These are phyloP conservation scores for Cordyceps sp. DNA, from an alignment of 2,329 filamentous ascomycete genomes.

Conservation along the genomic window DNA sequence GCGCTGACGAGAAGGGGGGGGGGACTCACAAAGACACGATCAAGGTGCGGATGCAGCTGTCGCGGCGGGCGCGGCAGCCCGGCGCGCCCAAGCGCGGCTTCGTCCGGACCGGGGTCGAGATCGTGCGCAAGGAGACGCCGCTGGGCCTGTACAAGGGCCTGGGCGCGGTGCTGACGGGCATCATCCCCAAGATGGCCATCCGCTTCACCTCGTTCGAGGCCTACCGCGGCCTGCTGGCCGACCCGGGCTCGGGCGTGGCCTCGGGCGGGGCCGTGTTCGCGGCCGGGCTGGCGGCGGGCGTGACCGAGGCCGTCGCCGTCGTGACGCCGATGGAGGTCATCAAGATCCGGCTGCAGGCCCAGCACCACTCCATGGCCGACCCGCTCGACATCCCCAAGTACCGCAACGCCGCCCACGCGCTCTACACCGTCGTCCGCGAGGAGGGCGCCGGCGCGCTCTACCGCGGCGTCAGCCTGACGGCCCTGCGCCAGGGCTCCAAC, in stretches of 20 bases:
- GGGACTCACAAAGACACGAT: slow-evolving; percentile 94
- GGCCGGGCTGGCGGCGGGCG: slow-evolving; percentile 77
- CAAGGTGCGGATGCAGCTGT: slow-evolving; percentile 99
- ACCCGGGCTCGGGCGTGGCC: slow-evolving; percentile 49
- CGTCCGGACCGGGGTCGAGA: slow-evolving; percentile 68
- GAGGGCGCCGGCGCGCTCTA: slow-evolving; percentile 81
- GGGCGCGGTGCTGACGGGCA: slow-evolving; percentile 90
- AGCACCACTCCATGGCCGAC: slow-evolving; percentile 96
- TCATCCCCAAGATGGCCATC: slow-evolving; percentile 98
- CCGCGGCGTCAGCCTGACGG: slow-evolving; percentile 84
- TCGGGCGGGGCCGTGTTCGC: slow-evolving; percentile 52
- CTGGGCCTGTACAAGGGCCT: slow-evolving; percentile 93
- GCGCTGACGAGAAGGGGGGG: no score
- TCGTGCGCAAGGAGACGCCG: slow-evolving; percentile 78
- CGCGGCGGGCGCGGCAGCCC: slow-evolving; percentile 63
- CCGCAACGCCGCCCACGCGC: slow-evolving; percentile 70
- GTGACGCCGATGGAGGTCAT: slow-evolving; percentile 99
- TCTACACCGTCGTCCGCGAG: slow-evolving; percentile 81
- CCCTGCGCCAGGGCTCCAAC: slow-evolving; percentile 86
- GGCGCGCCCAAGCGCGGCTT: slow-evolving; percentile 82
- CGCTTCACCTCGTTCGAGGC: slow-evolving; percentile 94
- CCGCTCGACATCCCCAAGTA: slow-evolving; percentile 94
- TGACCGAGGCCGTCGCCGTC: slow-evolving; percentile 91
- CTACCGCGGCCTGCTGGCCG: slow-evolving; percentile 73
- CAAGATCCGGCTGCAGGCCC: slow-evolving; percentile 95